Conservation (phyloP, 1,284 basidiomycete genomes). For the Sanghuangporus sanghuang region DNA sequence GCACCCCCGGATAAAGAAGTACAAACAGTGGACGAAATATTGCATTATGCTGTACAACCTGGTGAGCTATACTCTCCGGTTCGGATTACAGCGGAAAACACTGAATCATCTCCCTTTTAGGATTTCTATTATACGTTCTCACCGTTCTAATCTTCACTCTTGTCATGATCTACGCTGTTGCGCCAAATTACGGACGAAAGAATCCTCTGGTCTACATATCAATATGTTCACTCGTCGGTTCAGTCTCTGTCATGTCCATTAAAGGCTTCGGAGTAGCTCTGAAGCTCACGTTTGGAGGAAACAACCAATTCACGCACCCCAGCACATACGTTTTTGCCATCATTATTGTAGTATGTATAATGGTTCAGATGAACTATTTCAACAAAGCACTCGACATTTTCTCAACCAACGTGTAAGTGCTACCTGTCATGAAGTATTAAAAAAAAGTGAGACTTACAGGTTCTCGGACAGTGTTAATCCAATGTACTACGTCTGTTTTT, state of each 20-base stretch:
- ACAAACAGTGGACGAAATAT: slow-evolving; percentile 91
- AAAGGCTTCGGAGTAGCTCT: slow-evolving; percentile 97
- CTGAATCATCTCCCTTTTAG: slow-evolving; percentile 32
- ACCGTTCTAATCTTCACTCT: slow-evolving; percentile 79
- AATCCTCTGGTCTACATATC: slow-evolving; percentile 93
- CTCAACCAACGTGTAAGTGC: slow-evolving; percentile 91
- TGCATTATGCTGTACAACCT: slow-evolving; percentile 85
- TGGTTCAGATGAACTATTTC: slow-evolving; percentile 98
- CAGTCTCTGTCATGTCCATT: slow-evolving; percentile 89
- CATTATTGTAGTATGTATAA: slow-evolving; percentile 81
- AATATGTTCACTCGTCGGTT: slow-evolving; percentile 88
- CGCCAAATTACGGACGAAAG: slow-evolving; percentile 82
- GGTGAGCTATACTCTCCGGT: slow-evolving; percentile 43
- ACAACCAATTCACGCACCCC: slow-evolving; percentile 93
- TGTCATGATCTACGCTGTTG: slow-evolving; percentile 85
- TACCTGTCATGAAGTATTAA: neutral
- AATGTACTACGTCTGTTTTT: slow-evolving; percentile 98
- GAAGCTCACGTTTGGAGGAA: slow-evolving; percentile 90
- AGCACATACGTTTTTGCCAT: slow-evolving; percentile 94
- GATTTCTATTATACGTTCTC: slow-evolving; percentile 86
- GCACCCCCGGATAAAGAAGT: slow-evolving; percentile 95
- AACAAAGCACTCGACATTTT: slow-evolving; percentile 98
- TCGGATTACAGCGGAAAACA: neutral
- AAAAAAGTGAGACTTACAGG: slow-evolving; percentile 2
- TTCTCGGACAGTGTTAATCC: slow-evolving; percentile 77